Percentiles rank a stretch among this genome's conserved stretches.
phyloP scores from a whole-genome alignment of 1,284 basidiomycete genomes.

The Exsudoporus floridanus region DNA sequence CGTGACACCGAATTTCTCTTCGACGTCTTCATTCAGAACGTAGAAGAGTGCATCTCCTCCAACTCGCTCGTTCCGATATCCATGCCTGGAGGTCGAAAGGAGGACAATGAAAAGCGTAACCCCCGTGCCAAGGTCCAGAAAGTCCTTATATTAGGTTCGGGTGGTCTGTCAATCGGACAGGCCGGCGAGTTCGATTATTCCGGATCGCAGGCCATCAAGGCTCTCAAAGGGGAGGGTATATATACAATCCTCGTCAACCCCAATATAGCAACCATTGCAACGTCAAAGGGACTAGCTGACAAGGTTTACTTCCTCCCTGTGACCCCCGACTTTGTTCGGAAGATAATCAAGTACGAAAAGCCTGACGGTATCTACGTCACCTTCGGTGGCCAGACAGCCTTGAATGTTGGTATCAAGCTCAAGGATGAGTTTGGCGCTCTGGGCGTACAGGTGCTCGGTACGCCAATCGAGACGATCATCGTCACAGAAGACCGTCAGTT shows the following conservation, averaged over 20 bases:
- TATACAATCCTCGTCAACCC: conserved; percentile 99
- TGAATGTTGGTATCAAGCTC: conserved; percentile 96
- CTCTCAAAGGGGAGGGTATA: conserved; percentile 97
- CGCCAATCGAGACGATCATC: conserved; percentile 97
- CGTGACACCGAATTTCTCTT: conserved; percentile 99
- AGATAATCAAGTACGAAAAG: conserved; percentile 97
- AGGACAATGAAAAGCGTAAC: conserved; percentile 76
- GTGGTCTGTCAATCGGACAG: conserved; percentile 96
- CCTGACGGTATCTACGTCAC: conserved; percentile 99
- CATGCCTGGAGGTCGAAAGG: conserved; percentile 86
- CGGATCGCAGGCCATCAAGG: conserved; percentile 98
- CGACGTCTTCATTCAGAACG: conserved; percentile 93
- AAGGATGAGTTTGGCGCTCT: conserved; percentile 91
- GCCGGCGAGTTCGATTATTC: conserved; percentile 99
- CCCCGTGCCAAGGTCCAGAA: conserved; percentile 86
- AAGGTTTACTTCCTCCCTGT: conserved; percentile 99
- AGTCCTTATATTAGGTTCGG: conserved; percentile 97
- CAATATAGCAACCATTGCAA: conserved; percentile 99
- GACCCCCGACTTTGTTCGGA: conserved; percentile 95
- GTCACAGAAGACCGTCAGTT: conserved; percentile 96
- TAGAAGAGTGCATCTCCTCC: conserved; percentile 75
- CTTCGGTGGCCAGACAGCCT: conserved; percentile 96
- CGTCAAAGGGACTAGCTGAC: conserved; percentile 95
- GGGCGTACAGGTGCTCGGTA: conserved; percentile 93
- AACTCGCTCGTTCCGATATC: conserved; percentile 70